A percentile compares a stretch with the other conserved stretches of the same genome.
Evolutionary conservation across 2,329 filamentous ascomycete species (phyloP).

Genomic region (Scytalidium sp.): DNA sequence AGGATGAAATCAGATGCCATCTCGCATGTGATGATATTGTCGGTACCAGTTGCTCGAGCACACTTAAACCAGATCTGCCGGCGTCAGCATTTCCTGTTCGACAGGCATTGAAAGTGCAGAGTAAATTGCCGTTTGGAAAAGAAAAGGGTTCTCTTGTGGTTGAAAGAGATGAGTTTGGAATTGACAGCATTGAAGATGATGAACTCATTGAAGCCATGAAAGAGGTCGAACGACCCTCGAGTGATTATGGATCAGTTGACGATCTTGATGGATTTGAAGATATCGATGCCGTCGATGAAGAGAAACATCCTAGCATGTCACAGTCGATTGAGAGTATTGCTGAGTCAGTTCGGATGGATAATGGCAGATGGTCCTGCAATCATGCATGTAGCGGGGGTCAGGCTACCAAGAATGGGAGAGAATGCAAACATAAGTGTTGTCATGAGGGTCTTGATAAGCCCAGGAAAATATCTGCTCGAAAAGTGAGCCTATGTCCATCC

Average conservation of each 20-base stretch:
- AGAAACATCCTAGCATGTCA: not conserved
- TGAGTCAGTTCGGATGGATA: constrained; percentile 53
- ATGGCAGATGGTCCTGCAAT: constrained; percentile 73
- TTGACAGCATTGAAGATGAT: constrained; percentile 36
- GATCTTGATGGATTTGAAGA: constrained; percentile 44
- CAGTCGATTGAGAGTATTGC: not conserved
- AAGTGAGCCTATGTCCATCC: constrained; percentile 11
- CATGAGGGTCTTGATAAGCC: constrained; percentile 67
- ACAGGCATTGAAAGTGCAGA: constrained; percentile 1
- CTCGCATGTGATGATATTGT: constrained; percentile 85
- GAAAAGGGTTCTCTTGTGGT: not conserved
- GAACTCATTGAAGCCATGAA: constrained; percentile 36
- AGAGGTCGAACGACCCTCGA: constrained; percentile 15
- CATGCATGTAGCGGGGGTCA: constrained; percentile 55
- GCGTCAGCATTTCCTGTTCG: constrained; percentile 28
- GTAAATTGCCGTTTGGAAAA: not conserved
- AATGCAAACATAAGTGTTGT: constrained; percentile 72
- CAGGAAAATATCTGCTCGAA: constrained; percentile 12
- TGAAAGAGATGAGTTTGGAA: constrained; percentile 21
- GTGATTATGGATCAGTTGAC: constrained; percentile 13
- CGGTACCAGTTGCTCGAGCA: constrained; percentile 40
- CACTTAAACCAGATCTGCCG: constrained; percentile 28
- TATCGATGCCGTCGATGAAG: constrained; percentile 49
- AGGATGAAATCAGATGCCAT: constrained; percentile 62
- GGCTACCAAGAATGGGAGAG: constrained; percentile 34